phyloP scores from a whole-genome alignment of 768 basidiomycete genomes.

The Hygrophorus russula region DNA sequence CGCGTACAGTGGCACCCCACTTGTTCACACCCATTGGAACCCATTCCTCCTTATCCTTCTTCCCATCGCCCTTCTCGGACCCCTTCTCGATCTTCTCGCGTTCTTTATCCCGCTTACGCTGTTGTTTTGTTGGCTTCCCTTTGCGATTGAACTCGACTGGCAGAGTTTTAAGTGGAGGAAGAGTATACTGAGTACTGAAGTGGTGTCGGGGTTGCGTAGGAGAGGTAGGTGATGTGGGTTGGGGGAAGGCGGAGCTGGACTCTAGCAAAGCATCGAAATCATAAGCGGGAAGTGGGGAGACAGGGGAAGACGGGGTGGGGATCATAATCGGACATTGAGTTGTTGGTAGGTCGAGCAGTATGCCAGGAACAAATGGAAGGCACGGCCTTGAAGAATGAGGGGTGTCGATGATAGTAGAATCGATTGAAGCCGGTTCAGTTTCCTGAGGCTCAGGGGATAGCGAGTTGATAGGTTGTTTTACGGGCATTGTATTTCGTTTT shows the following conservation, averaged over 20 bases:
- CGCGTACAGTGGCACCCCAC: slow-evolving; percentile 66
- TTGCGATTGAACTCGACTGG: slow-evolving; percentile 41
- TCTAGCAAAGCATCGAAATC: slow-evolving; percentile 15
- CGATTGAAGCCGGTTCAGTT: background rate
- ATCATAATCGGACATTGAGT: slow-evolving; percentile 12
- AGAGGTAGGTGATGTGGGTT: slow-evolving; percentile 6
- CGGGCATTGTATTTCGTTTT: background rate
- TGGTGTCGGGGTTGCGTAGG: slow-evolving; percentile 13
- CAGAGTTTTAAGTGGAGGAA: slow-evolving; percentile 37
- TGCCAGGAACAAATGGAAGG: background rate
- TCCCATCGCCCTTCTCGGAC: slow-evolving; percentile 27
- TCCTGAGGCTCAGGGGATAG: background rate
- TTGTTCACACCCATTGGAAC: slow-evolving; percentile 50
- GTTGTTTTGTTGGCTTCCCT: slow-evolving; percentile 31
- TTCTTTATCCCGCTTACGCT: slow-evolving; percentile 40
- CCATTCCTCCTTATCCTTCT: slow-evolving; percentile 42
- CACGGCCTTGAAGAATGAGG: background rate
- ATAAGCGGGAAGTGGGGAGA: slow-evolving; percentile 17
- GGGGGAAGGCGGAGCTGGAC: slow-evolving; percentile 7
- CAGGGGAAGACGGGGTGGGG: slow-evolving; percentile 25
- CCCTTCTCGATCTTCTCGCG: slow-evolving; percentile 29
- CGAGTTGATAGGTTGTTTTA: background rate
- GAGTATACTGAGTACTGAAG: slow-evolving; percentile 29
- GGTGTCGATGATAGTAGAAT: background rate
- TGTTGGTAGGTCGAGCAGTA: background rate